Conservation (phyloP, 345 rosid genomes). For the Eucalyptus urophylla region DNA sequence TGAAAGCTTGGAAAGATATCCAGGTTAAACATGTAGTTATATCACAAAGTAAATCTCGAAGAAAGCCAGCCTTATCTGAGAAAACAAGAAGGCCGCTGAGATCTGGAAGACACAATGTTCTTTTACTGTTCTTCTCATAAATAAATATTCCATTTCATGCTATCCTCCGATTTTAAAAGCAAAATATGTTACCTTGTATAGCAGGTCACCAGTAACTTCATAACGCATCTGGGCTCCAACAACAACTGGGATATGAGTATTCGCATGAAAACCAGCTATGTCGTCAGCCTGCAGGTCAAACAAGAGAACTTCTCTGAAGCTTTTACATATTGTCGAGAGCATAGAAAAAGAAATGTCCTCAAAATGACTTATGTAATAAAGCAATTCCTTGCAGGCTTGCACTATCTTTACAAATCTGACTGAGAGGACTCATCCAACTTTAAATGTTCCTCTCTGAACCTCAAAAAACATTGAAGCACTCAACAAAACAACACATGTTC, state of each 20-base stretch:
- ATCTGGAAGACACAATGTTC: not conserved
- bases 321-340: not conserved
- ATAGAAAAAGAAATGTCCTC: not conserved
- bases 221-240: conserved; percentile 90
- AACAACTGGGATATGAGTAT: conserved; percentile 93
- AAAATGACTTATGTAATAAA: not conserved
- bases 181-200: conserved; percentile 50
- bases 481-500: not conserved
- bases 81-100: not conserved
- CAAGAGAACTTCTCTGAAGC: not conserved
- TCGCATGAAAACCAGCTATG: conserved; percentile 79
- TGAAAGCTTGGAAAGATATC: not conserved
- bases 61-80: not conserved
- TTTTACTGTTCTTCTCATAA: not conserved
- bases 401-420: not conserved
- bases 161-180: not conserved
- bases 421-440: not conserved
- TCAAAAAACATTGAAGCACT: not conserved
- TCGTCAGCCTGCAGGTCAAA: conserved; percentile 61
- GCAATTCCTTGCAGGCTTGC: not conserved
- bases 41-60: not conserved
- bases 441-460: not conserved
- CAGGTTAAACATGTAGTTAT: not conserved
- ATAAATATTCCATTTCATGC: not conserved
- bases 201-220: conserved; percentile 82